These are phyloP conservation scores for Calonectria fujianensis DNA, from an alignment of 2,329 filamentous ascomycete species.

Conservation along the genomic window DNA sequence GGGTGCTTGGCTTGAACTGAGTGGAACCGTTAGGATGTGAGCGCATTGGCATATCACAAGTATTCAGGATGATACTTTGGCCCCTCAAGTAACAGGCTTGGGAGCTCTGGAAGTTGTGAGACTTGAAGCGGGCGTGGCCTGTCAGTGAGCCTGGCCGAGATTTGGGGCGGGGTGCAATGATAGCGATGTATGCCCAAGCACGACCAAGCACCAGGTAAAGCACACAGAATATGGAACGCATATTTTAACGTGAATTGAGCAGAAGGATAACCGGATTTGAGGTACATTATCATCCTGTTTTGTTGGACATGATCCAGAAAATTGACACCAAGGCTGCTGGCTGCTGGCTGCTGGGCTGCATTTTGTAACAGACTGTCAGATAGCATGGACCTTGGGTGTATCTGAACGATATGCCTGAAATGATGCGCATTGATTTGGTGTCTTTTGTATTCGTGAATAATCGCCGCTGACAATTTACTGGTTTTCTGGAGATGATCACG, in stretches of 20 bases:
- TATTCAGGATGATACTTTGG: neutral
- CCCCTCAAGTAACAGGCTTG: neutral
- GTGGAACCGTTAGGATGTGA: slow-evolving; percentile 22
- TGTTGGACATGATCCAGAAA: no score
- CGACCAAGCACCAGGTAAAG: neutral
- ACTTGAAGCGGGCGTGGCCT: neutral
- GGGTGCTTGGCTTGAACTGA: slow-evolving; percentile 2
- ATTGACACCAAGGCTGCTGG: neutral
- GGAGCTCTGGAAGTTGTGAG: neutral
- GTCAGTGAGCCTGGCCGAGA: neutral
- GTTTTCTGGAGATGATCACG: neutral
- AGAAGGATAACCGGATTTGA: neutral
- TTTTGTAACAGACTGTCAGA: neutral
- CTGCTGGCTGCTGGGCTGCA: no score
- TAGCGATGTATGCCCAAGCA: neutral
- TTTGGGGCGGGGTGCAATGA: neutral
- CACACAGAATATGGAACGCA: neutral
- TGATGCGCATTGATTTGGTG: neutral
- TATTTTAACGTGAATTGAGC: no score
- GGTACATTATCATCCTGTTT: neutral
- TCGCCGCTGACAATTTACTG: neutral
- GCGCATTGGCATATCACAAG: neutral
- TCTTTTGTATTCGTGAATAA: neutral
- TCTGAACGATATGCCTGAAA: neutral
- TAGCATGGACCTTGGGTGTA: neutral